Percentiles rank a stretch among this genome's conserved stretches.
Evolutionary conservation across 2,329 filamentous ascomycete species (phyloP).

Genomic region (Cryphonectria japonica): DNA sequence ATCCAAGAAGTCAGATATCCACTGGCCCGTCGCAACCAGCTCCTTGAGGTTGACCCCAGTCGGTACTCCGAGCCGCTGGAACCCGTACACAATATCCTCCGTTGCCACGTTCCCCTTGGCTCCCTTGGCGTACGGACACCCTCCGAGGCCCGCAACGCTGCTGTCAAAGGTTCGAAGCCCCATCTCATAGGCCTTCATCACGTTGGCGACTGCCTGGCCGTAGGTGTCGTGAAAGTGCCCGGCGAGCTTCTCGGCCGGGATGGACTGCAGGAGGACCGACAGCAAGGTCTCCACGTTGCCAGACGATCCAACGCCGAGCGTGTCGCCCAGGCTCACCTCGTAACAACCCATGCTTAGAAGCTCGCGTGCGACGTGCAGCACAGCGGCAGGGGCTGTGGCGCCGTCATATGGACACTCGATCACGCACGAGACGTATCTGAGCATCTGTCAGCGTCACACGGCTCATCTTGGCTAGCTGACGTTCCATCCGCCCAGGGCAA

Average conservation of each 20-base stretch:
- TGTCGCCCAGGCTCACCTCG: slow-evolving; percentile 69
- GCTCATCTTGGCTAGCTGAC: no score
- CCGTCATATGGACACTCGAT: slow-evolving; percentile 56
- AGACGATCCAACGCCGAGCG: slow-evolving; percentile 49
- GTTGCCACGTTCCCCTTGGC: slow-evolving; percentile 48
- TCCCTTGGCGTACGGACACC: slow-evolving; percentile 70
- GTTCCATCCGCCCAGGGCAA: neutral
- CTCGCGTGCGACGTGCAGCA: slow-evolving; percentile 43
- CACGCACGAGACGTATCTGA: slow-evolving; percentile 58
- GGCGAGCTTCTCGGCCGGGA: slow-evolving; percentile 61
- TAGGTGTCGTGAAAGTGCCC: slow-evolving; percentile 77
- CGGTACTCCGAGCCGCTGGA: neutral
- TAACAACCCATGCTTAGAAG: slow-evolving; percentile 67
- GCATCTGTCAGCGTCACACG: neutral
- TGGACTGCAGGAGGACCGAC: slow-evolving; percentile 25
- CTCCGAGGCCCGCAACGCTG: slow-evolving; percentile 68
- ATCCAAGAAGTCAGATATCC: neutral
- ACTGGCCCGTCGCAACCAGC: slow-evolving; percentile 1
- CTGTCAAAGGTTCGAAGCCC: slow-evolving; percentile 69
- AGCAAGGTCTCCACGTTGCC: slow-evolving; percentile 51
- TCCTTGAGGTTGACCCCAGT: slow-evolving; percentile 1
- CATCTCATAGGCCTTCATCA: slow-evolving; percentile 63
- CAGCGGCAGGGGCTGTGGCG: slow-evolving; percentile 35
- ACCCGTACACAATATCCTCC: neutral
- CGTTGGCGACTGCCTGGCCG: slow-evolving; percentile 69